phyloP scores from a whole-genome alignment of 495 filamentous ascomycete genomes.

The Hypoxylon perforatum region DNA sequence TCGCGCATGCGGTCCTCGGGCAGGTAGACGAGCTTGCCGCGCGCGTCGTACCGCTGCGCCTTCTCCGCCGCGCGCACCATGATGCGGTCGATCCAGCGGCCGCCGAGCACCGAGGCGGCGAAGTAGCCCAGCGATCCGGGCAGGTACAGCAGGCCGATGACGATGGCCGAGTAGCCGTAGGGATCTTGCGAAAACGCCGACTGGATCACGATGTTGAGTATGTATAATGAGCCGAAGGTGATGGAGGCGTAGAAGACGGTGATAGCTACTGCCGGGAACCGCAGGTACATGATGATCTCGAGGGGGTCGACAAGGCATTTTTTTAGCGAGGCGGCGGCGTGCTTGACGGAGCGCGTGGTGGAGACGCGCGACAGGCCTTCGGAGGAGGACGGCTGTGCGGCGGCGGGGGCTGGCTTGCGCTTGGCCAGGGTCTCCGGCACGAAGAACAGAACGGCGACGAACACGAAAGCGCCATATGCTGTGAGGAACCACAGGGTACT shows the following conservation, averaged over 20 bases:
- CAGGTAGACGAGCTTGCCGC: slow-evolving; percentile 74
- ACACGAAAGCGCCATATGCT: slow-evolving; percentile 75
- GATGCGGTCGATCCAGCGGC: slow-evolving; percentile 87
- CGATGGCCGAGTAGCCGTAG: slow-evolving; percentile 78
- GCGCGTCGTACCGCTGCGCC: slow-evolving; percentile 75
- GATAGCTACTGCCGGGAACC: slow-evolving; percentile 80
- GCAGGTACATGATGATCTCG: slow-evolving; percentile 79
- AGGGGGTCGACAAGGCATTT: slow-evolving; percentile 83
- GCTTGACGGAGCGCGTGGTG: slow-evolving; percentile 70
- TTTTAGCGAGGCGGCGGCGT: slow-evolving; percentile 65
- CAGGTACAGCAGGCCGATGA: slow-evolving; percentile 85
- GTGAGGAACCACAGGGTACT: slow-evolving; percentile 89
- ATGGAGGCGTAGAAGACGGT: slow-evolving; percentile 86
- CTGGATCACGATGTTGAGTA: slow-evolving; percentile 88
- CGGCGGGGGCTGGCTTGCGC: slow-evolving; percentile 20
- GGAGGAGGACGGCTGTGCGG: background rate
- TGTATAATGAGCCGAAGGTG: slow-evolving; percentile 83
- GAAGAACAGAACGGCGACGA: slow-evolving; percentile 71
- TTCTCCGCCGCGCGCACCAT: slow-evolving; percentile 84
- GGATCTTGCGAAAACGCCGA: slow-evolving; percentile 76
- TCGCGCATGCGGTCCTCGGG: slow-evolving; percentile 93
- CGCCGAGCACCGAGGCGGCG: slow-evolving; percentile 76
- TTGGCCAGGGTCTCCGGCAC: slow-evolving; percentile 75
- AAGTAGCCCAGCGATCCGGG: slow-evolving; percentile 84
- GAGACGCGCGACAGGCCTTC: slow-evolving; percentile 64